Conservation (phyloP, 2,329 filamentous ascomycete species). For the Nothophoma quercina region DNA sequence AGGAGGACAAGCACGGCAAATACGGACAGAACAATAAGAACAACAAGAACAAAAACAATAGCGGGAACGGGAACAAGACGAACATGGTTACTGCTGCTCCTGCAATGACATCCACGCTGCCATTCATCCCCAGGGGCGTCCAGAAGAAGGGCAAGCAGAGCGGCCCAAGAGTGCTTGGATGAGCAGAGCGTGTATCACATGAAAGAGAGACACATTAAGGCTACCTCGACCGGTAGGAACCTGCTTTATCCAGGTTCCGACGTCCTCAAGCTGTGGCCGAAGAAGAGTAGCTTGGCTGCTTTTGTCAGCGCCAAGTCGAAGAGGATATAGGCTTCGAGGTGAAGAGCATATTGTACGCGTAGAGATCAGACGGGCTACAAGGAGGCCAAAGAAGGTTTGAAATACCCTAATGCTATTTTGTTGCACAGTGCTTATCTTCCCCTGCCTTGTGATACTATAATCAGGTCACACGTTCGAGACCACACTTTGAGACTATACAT, state of each 20-base stretch:
- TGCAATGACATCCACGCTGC: constrained; percentile 21
- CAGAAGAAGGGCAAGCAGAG: constrained; percentile 45
- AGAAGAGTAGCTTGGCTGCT: background rate
- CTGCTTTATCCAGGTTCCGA: too few species aligned
- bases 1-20: constrained; percentile 50
- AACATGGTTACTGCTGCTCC: constrained; percentile 20
- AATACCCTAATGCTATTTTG: background rate
- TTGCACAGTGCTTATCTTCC: background rate
- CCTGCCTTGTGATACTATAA: too few species aligned
- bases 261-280: too few species aligned
- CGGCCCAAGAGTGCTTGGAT: constrained; percentile 39
- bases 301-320: background rate
- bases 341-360: background rate
- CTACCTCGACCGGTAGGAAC: too few species aligned
- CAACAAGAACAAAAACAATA: constrained; percentile 59
- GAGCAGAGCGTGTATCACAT: constrained; percentile 11
- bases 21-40: constrained; percentile 49
- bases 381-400: background rate
- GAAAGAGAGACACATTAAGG: too few species aligned
- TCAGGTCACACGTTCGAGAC: too few species aligned
- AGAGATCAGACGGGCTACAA: background rate
- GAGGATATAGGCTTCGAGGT: background rate
- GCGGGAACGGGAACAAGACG: constrained; percentile 25
- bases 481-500: too few species aligned
- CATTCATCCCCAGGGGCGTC: constrained; percentile 38